A percentile compares a stretch with the other conserved stretches of the same genome.
Conservation (phyloP, 768 basidiomycete genomes). For the Mycena indigotica region DNA sequence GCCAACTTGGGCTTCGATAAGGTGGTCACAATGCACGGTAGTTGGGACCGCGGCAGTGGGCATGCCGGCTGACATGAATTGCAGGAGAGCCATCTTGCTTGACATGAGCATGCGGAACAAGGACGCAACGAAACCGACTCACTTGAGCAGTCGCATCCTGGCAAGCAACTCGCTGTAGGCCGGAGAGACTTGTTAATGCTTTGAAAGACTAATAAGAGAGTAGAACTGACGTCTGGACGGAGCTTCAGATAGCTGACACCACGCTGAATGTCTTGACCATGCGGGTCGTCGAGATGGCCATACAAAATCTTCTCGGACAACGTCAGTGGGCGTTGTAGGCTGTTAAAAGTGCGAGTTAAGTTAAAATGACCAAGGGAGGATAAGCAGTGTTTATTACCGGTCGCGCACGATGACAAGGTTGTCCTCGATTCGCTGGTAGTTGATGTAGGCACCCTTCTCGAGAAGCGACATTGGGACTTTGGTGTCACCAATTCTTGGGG, state of each 20-base stretch:
- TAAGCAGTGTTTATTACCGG: slow-evolving; percentile 54
- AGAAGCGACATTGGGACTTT: slow-evolving; percentile 88
- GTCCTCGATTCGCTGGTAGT: slow-evolving; percentile 98
- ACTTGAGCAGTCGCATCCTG: slow-evolving; percentile 91
- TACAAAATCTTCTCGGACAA: slow-evolving; percentile 97
- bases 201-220: slow-evolving; percentile 8
- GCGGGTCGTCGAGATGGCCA: slow-evolving; percentile 95
- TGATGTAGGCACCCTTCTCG: slow-evolving; percentile 82
- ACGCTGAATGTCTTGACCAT: slow-evolving; percentile 86
- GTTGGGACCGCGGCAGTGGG: slow-evolving; percentile 97
- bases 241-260: slow-evolving; percentile 96
- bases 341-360: slow-evolving; percentile 33
- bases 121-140: slow-evolving; percentile 19
- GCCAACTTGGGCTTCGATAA: slow-evolving; percentile 96
- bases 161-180: slow-evolving; percentile 77
- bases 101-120: slow-evolving; percentile 34
- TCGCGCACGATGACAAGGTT: slow-evolving; percentile 87
- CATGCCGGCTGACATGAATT: slow-evolving; percentile 99
- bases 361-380: background rate
- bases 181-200: slow-evolving; percentile 3
- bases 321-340: slow-evolving; percentile 87
- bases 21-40: slow-evolving; percentile 98
- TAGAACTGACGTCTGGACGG: slow-evolving; percentile 84
- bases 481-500: slow-evolving; percentile 81
- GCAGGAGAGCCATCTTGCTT: slow-evolving; percentile 93